phyloP scores from a whole-genome alignment of 306 rosid genomes.

The Pyrus pyrifolia region DNA sequence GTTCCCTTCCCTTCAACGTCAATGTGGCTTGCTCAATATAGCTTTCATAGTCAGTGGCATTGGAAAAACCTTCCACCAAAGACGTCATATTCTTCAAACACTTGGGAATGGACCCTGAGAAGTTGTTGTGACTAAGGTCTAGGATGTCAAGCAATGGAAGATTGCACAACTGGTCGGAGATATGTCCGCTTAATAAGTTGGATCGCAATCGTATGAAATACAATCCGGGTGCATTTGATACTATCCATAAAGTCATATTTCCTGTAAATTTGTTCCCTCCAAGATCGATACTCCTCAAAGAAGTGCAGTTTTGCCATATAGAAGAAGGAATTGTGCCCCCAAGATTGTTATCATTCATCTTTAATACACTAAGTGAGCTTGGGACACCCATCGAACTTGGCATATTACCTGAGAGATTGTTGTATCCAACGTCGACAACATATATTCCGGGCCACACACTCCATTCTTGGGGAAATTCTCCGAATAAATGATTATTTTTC shows the following conservation, averaged over 20 bases:
- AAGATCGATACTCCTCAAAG: background rate
- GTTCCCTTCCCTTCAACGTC: background rate
- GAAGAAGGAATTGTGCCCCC: background rate
- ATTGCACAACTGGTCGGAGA: background rate
- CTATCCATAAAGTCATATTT: background rate
- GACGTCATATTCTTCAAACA: background rate
- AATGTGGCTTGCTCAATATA: background rate
- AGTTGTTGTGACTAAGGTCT: background rate
- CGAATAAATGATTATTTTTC: background rate
- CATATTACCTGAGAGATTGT: background rate
- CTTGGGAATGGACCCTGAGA: background rate
- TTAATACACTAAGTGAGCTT: background rate
- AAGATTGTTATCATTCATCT: background rate
- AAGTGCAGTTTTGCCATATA: background rate
- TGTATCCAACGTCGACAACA: background rate
- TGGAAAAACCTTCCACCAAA: background rate
- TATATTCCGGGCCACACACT: fast-evolving
- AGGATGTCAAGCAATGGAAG: background rate
- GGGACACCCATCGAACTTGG: background rate
- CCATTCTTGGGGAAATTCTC: background rate
- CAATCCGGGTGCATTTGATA: fast-evolving
- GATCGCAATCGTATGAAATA: background rate
- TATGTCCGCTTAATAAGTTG: background rate
- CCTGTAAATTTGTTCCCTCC: background rate
- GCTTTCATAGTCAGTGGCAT: no score